These are phyloP conservation scores for Aspergillus incahuasiensis DNA, from an alignment of 495 filamentous ascomycete genomes.

Conservation along the genomic window DNA sequence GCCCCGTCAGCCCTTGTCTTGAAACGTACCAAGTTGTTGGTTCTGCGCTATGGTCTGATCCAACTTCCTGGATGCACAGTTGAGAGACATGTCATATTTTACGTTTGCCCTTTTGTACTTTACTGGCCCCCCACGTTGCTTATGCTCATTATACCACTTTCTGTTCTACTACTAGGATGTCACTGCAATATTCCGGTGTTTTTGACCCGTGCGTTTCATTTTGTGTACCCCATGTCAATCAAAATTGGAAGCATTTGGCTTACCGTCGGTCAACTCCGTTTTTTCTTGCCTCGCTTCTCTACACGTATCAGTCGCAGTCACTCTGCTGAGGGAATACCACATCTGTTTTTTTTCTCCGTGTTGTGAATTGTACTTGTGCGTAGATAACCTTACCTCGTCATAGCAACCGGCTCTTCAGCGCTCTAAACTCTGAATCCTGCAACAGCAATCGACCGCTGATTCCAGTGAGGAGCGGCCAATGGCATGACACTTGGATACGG, in stretches of 20 bases:
- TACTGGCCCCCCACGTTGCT: not conserved
- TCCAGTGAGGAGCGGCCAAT: not conserved
- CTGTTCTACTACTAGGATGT: slow-evolving; percentile 10
- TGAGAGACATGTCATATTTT: slow-evolving; percentile 6
- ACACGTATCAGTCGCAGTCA: not conserved
- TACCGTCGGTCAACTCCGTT: slow-evolving; percentile 1
- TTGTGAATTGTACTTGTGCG: not conserved
- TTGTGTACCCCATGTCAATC: slow-evolving; percentile 3
- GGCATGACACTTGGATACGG: not conserved
- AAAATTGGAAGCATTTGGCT: not conserved
- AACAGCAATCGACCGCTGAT: not conserved
- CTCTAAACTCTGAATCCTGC: not conserved
- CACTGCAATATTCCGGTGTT: slow-evolving; percentile 1
- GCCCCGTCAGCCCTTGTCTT: not conserved
- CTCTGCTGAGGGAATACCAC: not conserved
- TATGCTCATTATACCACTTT: slow-evolving; percentile 23
- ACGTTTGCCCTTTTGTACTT: slow-evolving; percentile 7
- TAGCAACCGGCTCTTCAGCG: not conserved
- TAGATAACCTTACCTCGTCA: not conserved
- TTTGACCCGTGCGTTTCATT: slow-evolving; percentile 6
- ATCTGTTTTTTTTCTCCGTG: not conserved
- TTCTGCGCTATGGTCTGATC: slow-evolving; percentile 2
- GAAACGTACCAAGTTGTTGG: slow-evolving; percentile 1
- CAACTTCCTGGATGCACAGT: slow-evolving; percentile 4
- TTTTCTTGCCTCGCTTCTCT: not conserved